These are phyloP conservation scores for Exophiala bonariae DNA, from an alignment of 2,329 filamentous ascomycete species.

Conservation along the genomic window DNA sequence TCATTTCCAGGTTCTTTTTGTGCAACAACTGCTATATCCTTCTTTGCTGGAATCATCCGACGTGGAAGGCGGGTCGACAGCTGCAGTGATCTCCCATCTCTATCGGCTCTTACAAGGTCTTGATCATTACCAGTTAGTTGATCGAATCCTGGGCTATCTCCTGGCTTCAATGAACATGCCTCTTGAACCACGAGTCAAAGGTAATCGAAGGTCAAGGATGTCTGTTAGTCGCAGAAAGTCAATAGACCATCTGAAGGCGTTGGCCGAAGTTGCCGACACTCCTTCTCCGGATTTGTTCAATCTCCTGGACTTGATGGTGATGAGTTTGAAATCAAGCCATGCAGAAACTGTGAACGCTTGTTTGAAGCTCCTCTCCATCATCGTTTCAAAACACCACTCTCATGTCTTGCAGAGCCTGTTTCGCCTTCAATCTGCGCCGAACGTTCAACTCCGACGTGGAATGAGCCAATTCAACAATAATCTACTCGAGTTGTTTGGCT, in stretches of 20 bases:
- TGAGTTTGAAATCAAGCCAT: constrained; percentile 80
- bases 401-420: constrained; percentile 80
- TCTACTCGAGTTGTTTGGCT: constrained; percentile 37
- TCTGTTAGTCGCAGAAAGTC: constrained; percentile 76
- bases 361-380: constrained; percentile 79
- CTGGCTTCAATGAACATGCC: constrained; percentile 65
- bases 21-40: constrained; percentile 94
- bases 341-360: constrained; percentile 88
- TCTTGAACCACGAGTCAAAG: constrained; percentile 35
- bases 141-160: constrained; percentile 89
- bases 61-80: constrained; percentile 92
- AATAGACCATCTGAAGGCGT: constrained; percentile 78
- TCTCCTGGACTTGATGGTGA: constrained; percentile 83
- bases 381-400: constrained; percentile 82
- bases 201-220: constrained; percentile 34
- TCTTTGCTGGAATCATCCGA: constrained; percentile 96
- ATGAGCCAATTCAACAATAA: constrained; percentile 42
- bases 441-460: constrained; percentile 58
- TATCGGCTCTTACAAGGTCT: constrained; percentile 86
- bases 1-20: constrained; percentile 94
- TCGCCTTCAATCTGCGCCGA: constrained; percentile 38
- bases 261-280: constrained; percentile 71
- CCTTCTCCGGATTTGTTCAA: constrained; percentile 89
- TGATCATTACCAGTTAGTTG: constrained; percentile 90
- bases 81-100: constrained; percentile 91